These are phyloP conservation scores for Plasmodium berghei DNA, from an alignment of 169 alveolate species.

Conservation along the genomic window DNA sequence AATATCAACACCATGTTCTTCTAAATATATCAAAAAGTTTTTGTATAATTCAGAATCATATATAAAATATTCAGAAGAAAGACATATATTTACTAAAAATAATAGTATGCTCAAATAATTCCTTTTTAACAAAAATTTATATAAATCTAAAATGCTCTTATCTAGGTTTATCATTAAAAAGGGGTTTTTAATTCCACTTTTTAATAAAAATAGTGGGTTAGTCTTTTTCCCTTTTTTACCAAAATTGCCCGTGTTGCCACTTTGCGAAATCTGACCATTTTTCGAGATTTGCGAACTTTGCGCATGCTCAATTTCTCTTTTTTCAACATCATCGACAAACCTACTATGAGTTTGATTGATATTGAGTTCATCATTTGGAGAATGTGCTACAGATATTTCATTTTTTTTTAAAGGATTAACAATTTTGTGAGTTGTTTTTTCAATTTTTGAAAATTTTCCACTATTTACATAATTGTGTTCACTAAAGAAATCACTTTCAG, in stretches of 20 bases:
- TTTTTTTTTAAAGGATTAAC: too few species aligned
- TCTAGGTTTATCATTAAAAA: slow-evolving; percentile 38
- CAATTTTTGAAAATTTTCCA: too few species aligned
- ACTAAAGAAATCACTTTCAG: too few species aligned
- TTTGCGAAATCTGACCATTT: neutral
- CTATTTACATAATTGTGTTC: too few species aligned
- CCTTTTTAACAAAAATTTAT: slow-evolving; percentile 11
- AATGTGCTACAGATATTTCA: too few species aligned
- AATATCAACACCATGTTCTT: slow-evolving; percentile 26
- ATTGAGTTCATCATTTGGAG: neutral
- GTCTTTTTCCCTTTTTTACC: neutral
- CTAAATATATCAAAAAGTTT: slow-evolving; percentile 25
- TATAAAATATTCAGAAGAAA: slow-evolving; percentile 56
- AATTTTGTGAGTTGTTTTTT: too few species aligned
- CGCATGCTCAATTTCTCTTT: neutral
- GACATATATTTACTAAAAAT: slow-evolving; percentile 41
- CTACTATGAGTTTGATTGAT: neutral
- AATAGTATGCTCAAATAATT: slow-evolving; percentile 45
- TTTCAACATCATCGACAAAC: neutral
- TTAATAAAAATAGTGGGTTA: slow-evolving; percentile 4
- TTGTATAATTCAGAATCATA: slow-evolving; percentile 23
- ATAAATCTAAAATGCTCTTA: slow-evolving; percentile 26
- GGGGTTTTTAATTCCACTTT: slow-evolving; percentile 15
- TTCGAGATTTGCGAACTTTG: too few species aligned
- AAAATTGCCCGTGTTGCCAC: neutral